These are phyloP conservation scores for Cordyceps cateniannulata DNA, from an alignment of 2,329 filamentous ascomycete species.

Conservation along the genomic window DNA sequence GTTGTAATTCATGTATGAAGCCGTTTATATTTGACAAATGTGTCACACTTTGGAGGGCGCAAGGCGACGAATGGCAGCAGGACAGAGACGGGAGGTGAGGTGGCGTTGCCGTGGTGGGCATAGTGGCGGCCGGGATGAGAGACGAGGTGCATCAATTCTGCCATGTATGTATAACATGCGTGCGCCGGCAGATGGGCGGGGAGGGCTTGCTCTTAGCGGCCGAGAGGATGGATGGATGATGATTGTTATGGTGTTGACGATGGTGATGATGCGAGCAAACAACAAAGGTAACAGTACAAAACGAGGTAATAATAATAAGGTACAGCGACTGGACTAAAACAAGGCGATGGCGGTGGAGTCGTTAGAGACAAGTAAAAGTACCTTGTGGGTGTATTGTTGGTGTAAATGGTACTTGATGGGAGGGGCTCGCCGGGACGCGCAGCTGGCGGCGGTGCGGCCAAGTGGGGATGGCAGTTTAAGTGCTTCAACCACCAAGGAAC, in stretches of 20 bases:
- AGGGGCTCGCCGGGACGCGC: background rate
- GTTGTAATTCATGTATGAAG: too few relatives aligned
- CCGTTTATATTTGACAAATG: too few relatives aligned
- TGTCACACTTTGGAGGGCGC: too few relatives aligned
- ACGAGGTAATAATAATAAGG: background rate
- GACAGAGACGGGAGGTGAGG: background rate
- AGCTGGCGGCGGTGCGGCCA: background rate
- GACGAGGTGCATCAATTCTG: background rate
- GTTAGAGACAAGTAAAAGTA: background rate
- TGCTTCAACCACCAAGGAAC: background rate
- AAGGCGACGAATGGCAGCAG: background rate
- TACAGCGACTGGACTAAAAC: slow-evolving; percentile 1
- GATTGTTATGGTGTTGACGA: background rate
- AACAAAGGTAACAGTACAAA: background rate
- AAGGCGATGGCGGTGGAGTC: slow-evolving; percentile 4
- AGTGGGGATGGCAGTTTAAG: slow-evolving; percentile 1
- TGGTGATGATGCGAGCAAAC: background rate
- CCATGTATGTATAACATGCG: slow-evolving; percentile 6
- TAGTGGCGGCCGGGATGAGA: background rate
- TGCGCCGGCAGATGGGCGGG: background rate
- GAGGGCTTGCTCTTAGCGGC: background rate
- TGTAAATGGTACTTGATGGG: background rate
- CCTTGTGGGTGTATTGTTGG: background rate
- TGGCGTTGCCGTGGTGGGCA: background rate
- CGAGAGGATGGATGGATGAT: background rate